These are phyloP conservation scores for Crassisporium funariophilum DNA, from an alignment of 768 basidiomycete genomes.

Conservation along the genomic window DNA sequence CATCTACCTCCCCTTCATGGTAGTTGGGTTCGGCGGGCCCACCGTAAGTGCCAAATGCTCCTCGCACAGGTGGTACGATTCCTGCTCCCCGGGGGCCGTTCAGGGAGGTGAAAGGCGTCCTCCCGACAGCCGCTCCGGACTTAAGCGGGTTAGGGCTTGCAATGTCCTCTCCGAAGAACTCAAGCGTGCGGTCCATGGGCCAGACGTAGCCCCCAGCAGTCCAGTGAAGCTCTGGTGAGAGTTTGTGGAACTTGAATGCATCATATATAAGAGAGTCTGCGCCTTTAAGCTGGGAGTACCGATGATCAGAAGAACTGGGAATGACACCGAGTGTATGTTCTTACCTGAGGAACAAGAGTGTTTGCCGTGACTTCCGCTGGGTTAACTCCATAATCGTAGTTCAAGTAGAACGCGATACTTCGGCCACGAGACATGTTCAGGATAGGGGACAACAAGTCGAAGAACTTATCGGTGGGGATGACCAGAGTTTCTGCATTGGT, in stretches of 20 bases:
- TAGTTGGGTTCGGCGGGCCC: slow-evolving; percentile 29
- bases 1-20: slow-evolving; percentile 39
- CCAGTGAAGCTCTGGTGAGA: slow-evolving; percentile 76
- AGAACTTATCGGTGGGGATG: slow-evolving; percentile 71
- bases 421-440: slow-evolving; percentile 72
- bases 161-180: slow-evolving; percentile 52
- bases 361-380: slow-evolving; percentile 73
- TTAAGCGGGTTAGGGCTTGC: slow-evolving; percentile 17
- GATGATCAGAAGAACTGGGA: background rate
- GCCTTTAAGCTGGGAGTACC: slow-evolving; percentile 70
- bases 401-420: slow-evolving; percentile 73
- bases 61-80: slow-evolving; percentile 40
- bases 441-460: slow-evolving; percentile 71
- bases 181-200: slow-evolving; percentile 72
- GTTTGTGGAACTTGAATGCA: slow-evolving; percentile 75
- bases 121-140: slow-evolving; percentile 37
- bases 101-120: slow-evolving; percentile 37
- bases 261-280: slow-evolving; percentile 77
- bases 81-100: slow-evolving; percentile 19
- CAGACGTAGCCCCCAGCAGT: slow-evolving; percentile 83
- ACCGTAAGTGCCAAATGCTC: slow-evolving; percentile 48
- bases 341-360: slow-evolving; percentile 67
- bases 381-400: slow-evolving; percentile 67
- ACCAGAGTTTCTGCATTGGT: slow-evolving; percentile 63
- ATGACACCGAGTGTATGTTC: slow-evolving; percentile 23